Percentiles rank a stretch among this genome's conserved stretches.
Conservation (phyloP, 1,284 basidiomycete species). For the Flammula alnicola region DNA sequence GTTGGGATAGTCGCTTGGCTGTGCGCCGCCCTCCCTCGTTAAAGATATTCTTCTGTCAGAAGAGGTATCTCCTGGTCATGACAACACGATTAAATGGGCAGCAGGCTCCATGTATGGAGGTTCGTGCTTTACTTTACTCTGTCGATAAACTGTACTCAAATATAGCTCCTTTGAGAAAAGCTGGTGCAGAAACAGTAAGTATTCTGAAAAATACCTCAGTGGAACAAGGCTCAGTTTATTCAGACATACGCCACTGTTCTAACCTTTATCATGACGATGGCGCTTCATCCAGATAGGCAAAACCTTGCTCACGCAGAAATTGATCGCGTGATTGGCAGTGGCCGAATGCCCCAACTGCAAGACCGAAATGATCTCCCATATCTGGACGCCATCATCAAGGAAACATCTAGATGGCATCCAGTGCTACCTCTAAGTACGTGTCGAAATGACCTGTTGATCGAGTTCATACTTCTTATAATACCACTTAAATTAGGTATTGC, state of each 20-base stretch:
- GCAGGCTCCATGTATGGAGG: conserved; percentile 14
- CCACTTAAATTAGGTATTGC: conserved; percentile 1
- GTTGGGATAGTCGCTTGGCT: conserved; percentile 4
- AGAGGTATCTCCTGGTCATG: not conserved
- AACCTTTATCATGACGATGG: conserved; percentile 47
- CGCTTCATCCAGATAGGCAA: conserved; percentile 45
- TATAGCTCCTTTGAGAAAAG: not conserved
- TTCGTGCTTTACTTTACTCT: not conserved
- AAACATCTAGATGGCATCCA: conserved; percentile 24
- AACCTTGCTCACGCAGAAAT: conserved; percentile 46
- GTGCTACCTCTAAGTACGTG: conserved; percentile 35
- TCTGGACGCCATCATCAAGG: conserved; percentile 29
- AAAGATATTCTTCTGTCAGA: not conserved
- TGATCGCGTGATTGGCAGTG: conserved; percentile 41
- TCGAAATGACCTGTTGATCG: not conserved
- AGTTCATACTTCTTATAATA: not conserved
- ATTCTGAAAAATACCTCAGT: not conserved
- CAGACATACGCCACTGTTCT: conserved; percentile 39
- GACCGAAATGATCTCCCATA: conserved; percentile 28
- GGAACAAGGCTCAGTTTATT: not conserved
- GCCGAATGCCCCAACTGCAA: conserved; percentile 44
- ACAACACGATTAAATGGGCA: conserved; percentile 7
- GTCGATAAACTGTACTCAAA: not conserved
- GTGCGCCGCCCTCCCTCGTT: conserved; percentile 5
- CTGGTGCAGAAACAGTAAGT: conserved; percentile 8